These are phyloP conservation scores for Sporothrix schenckii DNA, from an alignment of 2,329 filamentous ascomycete genomes.

Conservation along the genomic window DNA sequence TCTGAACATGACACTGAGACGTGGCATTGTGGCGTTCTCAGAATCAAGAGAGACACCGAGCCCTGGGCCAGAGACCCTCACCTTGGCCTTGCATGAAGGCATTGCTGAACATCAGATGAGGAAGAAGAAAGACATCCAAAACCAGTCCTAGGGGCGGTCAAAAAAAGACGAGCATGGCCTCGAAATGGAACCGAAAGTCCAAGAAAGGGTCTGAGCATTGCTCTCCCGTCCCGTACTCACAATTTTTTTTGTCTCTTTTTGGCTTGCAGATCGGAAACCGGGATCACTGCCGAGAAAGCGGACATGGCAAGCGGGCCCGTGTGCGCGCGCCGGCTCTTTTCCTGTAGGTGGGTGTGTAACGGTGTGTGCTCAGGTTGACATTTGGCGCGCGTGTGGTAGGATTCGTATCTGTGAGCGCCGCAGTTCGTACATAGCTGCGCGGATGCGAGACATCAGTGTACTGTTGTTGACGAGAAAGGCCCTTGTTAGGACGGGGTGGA, in stretches of 20 bases:
- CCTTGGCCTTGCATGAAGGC: background rate
- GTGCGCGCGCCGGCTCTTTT: background rate
- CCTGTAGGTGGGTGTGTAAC: background rate
- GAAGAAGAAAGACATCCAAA: background rate
- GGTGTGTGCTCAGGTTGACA: background rate
- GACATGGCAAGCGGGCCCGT: background rate
- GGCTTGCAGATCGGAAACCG: constrained; percentile 19
- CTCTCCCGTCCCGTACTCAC: background rate
- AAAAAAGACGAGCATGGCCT: background rate
- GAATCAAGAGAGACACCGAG: background rate
- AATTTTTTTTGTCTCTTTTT: background rate
- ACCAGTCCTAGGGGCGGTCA: background rate
- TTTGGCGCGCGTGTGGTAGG: constrained; percentile 9
- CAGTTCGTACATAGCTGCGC: background rate
- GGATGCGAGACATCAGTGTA: background rate
- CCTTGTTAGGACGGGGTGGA: background rate
- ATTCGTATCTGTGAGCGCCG: constrained; percentile 2
- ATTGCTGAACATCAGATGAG: background rate
- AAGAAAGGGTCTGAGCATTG: background rate
- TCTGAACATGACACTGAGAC: constrained; percentile 1
- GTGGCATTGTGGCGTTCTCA: background rate
- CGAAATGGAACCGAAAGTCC: background rate
- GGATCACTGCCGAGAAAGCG: constrained; percentile 21
- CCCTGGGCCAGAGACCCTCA: background rate
- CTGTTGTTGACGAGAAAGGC: background rate